Conservation (phyloP, 441 rosid species). For the Erodium moschatum region DNA sequence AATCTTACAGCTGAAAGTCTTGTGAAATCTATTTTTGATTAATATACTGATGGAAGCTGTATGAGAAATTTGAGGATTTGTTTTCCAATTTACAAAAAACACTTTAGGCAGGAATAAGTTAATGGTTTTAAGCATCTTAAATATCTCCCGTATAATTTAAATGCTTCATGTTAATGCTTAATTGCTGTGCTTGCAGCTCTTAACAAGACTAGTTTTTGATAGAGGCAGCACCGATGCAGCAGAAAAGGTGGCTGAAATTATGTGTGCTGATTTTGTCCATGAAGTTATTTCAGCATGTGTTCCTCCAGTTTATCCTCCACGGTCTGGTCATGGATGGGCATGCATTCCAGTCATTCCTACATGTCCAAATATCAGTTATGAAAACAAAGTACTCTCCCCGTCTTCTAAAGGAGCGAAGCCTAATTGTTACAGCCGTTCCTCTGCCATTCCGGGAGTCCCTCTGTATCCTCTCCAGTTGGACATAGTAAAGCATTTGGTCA, state of each 20-base stretch:
- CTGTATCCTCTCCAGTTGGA: slow-evolving; percentile 91
- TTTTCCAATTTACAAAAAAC: not conserved
- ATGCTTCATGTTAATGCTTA: slow-evolving; percentile 19
- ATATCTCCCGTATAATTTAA: not conserved
- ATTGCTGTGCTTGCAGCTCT: slow-evolving; percentile 49
- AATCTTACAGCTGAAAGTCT: too few species aligned
- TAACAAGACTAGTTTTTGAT: slow-evolving; percentile 93
- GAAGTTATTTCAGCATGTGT: slow-evolving; percentile 97
- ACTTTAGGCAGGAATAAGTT: not conserved
- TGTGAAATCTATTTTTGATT: not conserved
- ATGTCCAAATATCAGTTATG: slow-evolving; percentile 41
- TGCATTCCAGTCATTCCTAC: slow-evolving; percentile 76
- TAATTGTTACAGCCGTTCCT: slow-evolving; percentile 55
- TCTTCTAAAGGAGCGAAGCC: slow-evolving; percentile 70
- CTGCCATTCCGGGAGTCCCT: slow-evolving; percentile 70
- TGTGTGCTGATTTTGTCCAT: slow-evolving; percentile 97
- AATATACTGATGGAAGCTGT: not conserved
- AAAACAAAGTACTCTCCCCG: slow-evolving; percentile 59
- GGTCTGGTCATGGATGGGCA: slow-evolving; percentile 97
- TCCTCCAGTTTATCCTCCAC: slow-evolving; percentile 95
- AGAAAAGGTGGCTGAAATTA: slow-evolving; percentile 86
- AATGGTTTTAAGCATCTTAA: slow-evolving; percentile 4
- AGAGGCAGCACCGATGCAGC: slow-evolving; percentile 97
- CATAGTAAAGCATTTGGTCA: slow-evolving; percentile 83
- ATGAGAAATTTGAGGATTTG: not conserved